Base-by-base conservation (phyloP, 257 asterid genomes). In the Solanum acaule region DNA sequence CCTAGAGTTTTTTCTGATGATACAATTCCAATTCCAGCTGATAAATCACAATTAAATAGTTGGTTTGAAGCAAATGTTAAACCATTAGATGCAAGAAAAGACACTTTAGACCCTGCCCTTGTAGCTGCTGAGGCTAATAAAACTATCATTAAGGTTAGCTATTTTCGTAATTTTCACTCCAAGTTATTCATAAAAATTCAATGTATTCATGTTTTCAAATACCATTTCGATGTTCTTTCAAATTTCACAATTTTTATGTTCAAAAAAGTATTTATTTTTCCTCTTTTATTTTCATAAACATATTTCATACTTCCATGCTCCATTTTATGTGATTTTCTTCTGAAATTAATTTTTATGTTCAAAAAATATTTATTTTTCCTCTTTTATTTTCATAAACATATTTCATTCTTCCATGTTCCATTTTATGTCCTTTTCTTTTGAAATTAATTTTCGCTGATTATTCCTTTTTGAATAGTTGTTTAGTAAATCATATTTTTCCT, bases 51-150 rank as follows among this genome's bases (percentile, higher is more conserved):
- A 63, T 0, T 95, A 23, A 49, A 85, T 25, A 83, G 65, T 12
- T 95, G 99, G 98, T 96, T 95, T 88, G 8, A 81, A 10, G 22
- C 77, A 11, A 90, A 90, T 29, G 90, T 94, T 14, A 84, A 84
- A 29, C 90, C 86, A 0, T 2, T 79, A 1, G 1, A 88, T 1
- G 16, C 87, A 31, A 81, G 91, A 29, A 88, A 75, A 22, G 89
- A 34, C 3, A 49, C 90, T 0, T 12, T 92, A 16, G 91, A 88
- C 37, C 90, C 96, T 1, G 86, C 70, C 4, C 89, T 90, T 9
- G 93, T 11, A 10, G 72, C 88, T 1, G 94, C 95, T 0, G 95
- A 91, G 87, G 90, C 38, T 6, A 56, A 42, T 2, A 49, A 88
- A 8, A 92, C 61, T 86, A 87, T 88, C 90, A 88, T 95, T 81